Evolutionary conservation across 2,329 filamentous ascomycete genomes (phyloP).

Genomic region (Hirsutella rhossiliensis): DNA sequence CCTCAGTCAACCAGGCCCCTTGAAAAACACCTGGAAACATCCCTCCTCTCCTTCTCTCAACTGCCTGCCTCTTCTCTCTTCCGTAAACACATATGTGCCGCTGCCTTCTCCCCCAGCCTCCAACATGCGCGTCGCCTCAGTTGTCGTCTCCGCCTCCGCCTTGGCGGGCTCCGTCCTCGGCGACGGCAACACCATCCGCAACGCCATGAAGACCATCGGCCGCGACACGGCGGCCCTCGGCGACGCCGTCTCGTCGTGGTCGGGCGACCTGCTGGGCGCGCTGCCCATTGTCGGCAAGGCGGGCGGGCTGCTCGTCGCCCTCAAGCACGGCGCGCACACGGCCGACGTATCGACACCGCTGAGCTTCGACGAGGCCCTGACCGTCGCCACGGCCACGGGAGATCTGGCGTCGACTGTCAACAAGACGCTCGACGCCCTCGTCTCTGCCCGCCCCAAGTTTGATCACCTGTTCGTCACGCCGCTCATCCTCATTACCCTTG

Average conservation of each 20-base stretch:
- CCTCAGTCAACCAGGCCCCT: no score
- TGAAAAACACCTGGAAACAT: no score
- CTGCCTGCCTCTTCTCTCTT: no score
- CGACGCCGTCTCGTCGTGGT: constrained; percentile 21
- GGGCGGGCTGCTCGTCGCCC: constrained; percentile 23
- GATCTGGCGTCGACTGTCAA: constrained; percentile 25
- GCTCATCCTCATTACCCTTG: constrained; percentile 28
- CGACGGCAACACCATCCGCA: constrained; percentile 18
- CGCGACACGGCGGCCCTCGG: constrained; percentile 20
- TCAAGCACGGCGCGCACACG: constrained; percentile 23
- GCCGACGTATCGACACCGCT: constrained; percentile 26
- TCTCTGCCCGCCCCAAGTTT: constrained; percentile 29
- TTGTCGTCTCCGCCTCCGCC: constrained; percentile 10
- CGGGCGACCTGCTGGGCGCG: constrained; percentile 23
- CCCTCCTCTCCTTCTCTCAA: no score
- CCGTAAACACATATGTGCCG: no score
- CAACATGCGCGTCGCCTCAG: constrained; percentile 11
- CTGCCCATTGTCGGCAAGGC: constrained; percentile 28
- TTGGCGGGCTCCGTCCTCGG: constrained; percentile 15
- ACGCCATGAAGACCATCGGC: constrained; percentile 22
- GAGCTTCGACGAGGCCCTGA: constrained; percentile 22
- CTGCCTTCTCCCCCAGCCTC: background rate
- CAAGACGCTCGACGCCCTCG: constrained; percentile 23
- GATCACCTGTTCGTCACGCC: constrained; percentile 28
- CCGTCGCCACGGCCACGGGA: constrained; percentile 23